Evolutionary conservation across 192 early-diverging fungal genomes (phyloP).

Genomic region (Geosiphon pyriformis): DNA sequence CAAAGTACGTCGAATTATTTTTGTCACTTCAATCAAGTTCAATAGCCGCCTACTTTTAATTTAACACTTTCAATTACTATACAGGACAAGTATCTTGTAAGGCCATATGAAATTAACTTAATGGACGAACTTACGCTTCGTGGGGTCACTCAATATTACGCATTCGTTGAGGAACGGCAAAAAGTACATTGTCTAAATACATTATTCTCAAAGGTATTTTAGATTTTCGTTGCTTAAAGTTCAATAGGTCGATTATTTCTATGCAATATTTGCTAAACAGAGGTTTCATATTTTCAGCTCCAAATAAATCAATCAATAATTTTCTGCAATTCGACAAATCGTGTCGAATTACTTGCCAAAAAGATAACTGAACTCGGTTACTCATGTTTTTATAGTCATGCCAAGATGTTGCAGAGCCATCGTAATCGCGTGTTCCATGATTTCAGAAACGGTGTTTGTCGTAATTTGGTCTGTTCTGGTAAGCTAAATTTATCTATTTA

Average conservation of each 20-base stretch:
- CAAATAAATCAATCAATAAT: constrained; percentile 99
- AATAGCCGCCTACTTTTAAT: not conserved
- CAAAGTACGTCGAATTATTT: no score
- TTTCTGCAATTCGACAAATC: constrained; percentile 99
- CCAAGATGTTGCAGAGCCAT: constrained; percentile 96
- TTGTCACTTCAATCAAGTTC: not conserved
- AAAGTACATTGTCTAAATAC: constrained; percentile 96
- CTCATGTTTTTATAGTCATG: constrained; percentile 99
- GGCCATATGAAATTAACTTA: constrained; percentile 98
- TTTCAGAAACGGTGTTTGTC: constrained; percentile 95
- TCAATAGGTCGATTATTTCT: no score
- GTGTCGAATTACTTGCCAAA: constrained; percentile 96
- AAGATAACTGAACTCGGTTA: constrained; percentile 99
- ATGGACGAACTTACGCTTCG: constrained; percentile 99
- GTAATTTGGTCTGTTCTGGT: constrained; percentile 96
- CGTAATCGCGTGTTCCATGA: constrained; percentile 99
- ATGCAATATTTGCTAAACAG: no score
- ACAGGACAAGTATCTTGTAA: constrained; percentile 85
- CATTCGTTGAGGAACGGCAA: constrained; percentile 97
- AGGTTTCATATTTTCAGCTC: no score
- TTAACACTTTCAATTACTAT: not conserved
- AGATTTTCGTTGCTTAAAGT: constrained; percentile 11
- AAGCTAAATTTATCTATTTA: constrained; percentile 4
- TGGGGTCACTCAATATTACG: constrained; percentile 99
- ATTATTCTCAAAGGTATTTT: constrained; percentile 87